Conservation (phyloP, 768 basidiomycete species). For the Auricularia sp. region DNA sequence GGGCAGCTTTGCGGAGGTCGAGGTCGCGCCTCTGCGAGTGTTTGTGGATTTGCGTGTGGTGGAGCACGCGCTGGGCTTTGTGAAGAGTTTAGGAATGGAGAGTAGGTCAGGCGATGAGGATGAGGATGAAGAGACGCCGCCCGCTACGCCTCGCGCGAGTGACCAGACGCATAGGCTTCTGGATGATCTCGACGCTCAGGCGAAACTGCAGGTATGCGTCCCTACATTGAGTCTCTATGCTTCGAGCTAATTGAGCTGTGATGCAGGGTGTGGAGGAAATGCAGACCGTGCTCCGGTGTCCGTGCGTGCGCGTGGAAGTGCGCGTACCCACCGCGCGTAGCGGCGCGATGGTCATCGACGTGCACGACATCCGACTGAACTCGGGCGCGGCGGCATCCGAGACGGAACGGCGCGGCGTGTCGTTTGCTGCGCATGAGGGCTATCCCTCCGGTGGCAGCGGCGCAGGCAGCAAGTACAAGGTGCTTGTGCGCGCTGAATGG, state of each 20-base stretch:
- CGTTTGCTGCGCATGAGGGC: neutral
- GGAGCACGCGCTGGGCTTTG: slow-evolving; percentile 30
- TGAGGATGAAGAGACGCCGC: slow-evolving; percentile 28
- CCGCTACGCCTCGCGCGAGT: slow-evolving; percentile 24
- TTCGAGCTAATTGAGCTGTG: too few relatives aligned
- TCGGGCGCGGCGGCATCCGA: slow-evolving; percentile 16
- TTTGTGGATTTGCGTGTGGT: slow-evolving; percentile 54
- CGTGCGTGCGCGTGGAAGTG: slow-evolving; percentile 56
- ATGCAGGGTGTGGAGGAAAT: neutral
- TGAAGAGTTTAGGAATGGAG: slow-evolving; percentile 31
- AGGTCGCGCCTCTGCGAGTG: slow-evolving; percentile 50
- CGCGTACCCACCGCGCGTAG: slow-evolving; percentile 51
- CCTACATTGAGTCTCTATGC: too few relatives aligned
- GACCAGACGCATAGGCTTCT: slow-evolving; percentile 31
- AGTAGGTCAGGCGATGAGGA: slow-evolving; percentile 16
- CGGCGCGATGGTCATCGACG: slow-evolving; percentile 55
- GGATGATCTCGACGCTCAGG: slow-evolving; percentile 47
- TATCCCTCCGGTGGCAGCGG: neutral
- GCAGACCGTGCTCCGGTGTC: slow-evolving; percentile 30
- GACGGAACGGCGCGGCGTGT: neutral
- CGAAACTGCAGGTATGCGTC: slow-evolving; percentile 4
- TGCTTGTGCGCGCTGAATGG: slow-evolving; percentile 7
- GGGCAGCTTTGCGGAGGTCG: slow-evolving; percentile 26
- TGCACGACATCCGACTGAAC: slow-evolving; percentile 36
- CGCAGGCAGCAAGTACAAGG: neutral